Conservation (phyloP, 164 flowering plant genomes). For the Macadamia integrifolia region DNA sequence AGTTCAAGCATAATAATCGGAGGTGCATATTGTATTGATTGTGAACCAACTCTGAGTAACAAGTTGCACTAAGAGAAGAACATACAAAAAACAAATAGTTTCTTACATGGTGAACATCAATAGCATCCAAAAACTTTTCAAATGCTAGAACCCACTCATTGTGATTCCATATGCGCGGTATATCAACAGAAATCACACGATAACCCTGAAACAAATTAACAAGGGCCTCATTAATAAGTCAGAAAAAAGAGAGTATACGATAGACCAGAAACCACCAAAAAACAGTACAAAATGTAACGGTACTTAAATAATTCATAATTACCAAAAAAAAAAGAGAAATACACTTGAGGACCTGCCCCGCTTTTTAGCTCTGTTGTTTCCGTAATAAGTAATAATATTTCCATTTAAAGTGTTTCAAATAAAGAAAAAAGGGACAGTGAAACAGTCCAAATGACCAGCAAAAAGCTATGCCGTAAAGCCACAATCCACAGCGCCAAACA, state of each 20-base stretch:
- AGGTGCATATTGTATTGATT: not conserved
- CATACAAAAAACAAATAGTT: not conserved
- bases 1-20: not conserved
- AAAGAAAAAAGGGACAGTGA: too few relatives aligned
- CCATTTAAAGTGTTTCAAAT: too few relatives aligned
- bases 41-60: not conserved
- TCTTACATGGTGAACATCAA: slow-evolving; percentile 95
- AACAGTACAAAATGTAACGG: not conserved
- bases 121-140: slow-evolving; percentile 92
- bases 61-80: not conserved
- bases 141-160: slow-evolving; percentile 96
- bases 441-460: too few relatives aligned
- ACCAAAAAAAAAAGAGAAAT: not conserved
- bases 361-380: too few relatives aligned
- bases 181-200: slow-evolving; percentile 91
- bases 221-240: not conserved
- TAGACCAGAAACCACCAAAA: not conserved
- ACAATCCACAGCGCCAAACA: too few relatives aligned
- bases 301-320: not conserved
- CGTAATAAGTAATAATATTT: too few relatives aligned
- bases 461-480: too few relatives aligned
- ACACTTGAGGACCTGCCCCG: too few relatives aligned
- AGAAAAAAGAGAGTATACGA: not conserved
- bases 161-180: slow-evolving; percentile 91
- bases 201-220: slow-evolving; percentile 58